Evolutionary conservation across 129 eudicot genomes (phyloP), one percentile per base, ranked within the genome.

Genomic region (Chrysanthemum makinoi): DNA sequence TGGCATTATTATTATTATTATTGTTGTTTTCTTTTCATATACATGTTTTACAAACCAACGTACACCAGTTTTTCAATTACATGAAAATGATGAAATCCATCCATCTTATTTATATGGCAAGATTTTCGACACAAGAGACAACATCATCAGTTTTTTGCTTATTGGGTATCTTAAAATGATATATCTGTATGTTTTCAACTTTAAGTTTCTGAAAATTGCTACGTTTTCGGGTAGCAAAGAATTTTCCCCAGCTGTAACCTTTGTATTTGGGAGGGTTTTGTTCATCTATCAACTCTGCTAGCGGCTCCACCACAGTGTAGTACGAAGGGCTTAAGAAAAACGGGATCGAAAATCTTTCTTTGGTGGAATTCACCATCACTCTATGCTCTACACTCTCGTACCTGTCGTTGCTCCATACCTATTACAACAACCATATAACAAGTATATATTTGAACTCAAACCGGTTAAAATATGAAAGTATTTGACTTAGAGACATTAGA

Each of bases 371-470:
- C 67, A 83, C 91, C 71, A 26, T 82, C 62, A 58, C 97, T 49
- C 91, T 81, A 66, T 87, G 97, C 66, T 91, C 95, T 53, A 87
- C 97, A 28, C 97, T 91, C 65, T 91, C 97, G 2, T 85, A 91
- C 63, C 65, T 66, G 18, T 81, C 97, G 53, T 87, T 86, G 78
- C 88, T 86, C 84, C 86, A 83, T 4, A 83, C 91, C 91, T 86
- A 52, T 47, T 4, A 62, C 1, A 64, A 30, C 50, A 53, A 53
- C 2, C 30, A 28, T 28, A 28, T 3, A 18, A 64, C 19, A 48
- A 19, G 10, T 22, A n/a, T n/a, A n/a, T n/a, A 15, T 46, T 11
- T 19, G 2, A 39, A 7, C 4, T 12, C 33, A 60, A 60, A 22
- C 17, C 39, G 43, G 65, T 5, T 33, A 33, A 4, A 33, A 4